These are phyloP conservation scores for Mycena vitilis DNA, from an alignment of 768 basidiomycete species.

Conservation along the genomic window DNA sequence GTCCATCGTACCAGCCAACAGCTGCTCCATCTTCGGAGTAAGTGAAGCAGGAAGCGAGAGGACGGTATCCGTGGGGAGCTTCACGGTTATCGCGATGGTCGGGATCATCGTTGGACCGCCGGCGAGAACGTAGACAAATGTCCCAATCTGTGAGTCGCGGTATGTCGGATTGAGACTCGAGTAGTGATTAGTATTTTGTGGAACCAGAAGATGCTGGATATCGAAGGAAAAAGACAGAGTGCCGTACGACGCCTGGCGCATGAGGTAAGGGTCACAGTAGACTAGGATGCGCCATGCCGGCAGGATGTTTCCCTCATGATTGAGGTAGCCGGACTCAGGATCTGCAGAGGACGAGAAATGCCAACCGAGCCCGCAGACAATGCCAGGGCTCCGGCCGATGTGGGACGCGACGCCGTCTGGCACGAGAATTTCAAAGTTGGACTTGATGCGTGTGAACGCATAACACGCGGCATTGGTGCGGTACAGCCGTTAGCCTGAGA, in stretches of 20 bases:
- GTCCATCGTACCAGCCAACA: background rate
- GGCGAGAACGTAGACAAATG: constrained; percentile 1
- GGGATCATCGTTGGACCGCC: background rate
- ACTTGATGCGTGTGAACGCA: background rate
- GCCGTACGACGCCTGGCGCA: constrained; percentile 16
- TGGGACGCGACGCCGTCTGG: background rate
- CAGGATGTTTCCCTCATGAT: background rate
- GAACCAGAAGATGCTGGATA: background rate
- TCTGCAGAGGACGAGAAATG: constrained; percentile 14
- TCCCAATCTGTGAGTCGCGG: background rate
- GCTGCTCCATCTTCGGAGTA: constrained; percentile 2
- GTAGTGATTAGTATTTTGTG: background rate
- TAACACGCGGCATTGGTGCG: too few relatives aligned
- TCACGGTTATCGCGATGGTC: constrained; percentile 11
- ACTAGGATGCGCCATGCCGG: constrained; percentile 6
- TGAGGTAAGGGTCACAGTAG: constrained; percentile 19
- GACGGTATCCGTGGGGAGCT: background rate
- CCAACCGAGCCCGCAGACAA: constrained; percentile 24
- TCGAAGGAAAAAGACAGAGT: constrained; percentile 8
- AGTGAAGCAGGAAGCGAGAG: constrained; percentile 13
- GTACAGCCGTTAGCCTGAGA: too few relatives aligned
- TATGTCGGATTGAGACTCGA: background rate
- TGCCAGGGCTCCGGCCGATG: background rate
- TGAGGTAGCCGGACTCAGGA: background rate
- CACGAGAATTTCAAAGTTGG: background rate